phyloP scores from a whole-genome alignment of 2,329 filamentous ascomycete species.

The Aurifilum marmelostoma region DNA sequence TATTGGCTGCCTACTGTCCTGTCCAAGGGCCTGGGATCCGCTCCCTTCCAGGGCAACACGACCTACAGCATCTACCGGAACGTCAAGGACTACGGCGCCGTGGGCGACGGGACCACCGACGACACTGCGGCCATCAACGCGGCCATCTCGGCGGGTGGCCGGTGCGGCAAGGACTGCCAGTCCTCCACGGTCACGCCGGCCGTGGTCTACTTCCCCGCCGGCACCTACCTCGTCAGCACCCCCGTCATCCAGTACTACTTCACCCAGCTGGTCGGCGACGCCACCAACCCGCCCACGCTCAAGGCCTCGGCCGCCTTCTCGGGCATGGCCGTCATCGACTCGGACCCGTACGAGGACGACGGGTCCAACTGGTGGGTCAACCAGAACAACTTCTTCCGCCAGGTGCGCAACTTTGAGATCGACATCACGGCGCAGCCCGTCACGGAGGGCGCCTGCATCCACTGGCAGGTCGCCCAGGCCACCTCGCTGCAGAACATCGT shows the following conservation, averaged over 20 bases:
- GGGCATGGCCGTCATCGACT: conserved; percentile 88
- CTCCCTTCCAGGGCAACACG: conserved; percentile 61
- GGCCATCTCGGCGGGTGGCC: conserved; percentile 75
- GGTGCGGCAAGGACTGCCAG: conserved; percentile 81
- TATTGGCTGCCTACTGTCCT: conserved; percentile 76
- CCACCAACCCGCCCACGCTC: conserved; percentile 70
- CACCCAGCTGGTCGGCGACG: conserved; percentile 89
- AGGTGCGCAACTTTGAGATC: conserved; percentile 80
- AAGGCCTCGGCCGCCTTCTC: conserved; percentile 73
- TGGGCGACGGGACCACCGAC: conserved; percentile 70
- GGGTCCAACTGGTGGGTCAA: conserved; percentile 79
- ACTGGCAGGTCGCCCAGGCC: conserved; percentile 86
- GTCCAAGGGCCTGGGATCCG: conserved; percentile 62
- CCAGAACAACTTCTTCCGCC: conserved; percentile 83
- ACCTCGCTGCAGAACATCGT: conserved; percentile 80
- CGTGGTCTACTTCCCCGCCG: conserved; percentile 88
- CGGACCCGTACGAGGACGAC: conserved; percentile 75
- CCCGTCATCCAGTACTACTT: conserved; percentile 89
- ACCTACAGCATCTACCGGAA: conserved; percentile 77
- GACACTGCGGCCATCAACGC: conserved; percentile 88
- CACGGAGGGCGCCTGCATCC: conserved; percentile 69
- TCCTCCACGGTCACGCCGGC: conserved; percentile 83
- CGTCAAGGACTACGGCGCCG: conserved; percentile 75
- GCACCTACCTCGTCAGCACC: conserved; percentile 79
- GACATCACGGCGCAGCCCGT: conserved; percentile 70